Base-by-base conservation (phyloP, 2,329 filamentous ascomycete genomes). In the Lachnellula arida region DNA sequence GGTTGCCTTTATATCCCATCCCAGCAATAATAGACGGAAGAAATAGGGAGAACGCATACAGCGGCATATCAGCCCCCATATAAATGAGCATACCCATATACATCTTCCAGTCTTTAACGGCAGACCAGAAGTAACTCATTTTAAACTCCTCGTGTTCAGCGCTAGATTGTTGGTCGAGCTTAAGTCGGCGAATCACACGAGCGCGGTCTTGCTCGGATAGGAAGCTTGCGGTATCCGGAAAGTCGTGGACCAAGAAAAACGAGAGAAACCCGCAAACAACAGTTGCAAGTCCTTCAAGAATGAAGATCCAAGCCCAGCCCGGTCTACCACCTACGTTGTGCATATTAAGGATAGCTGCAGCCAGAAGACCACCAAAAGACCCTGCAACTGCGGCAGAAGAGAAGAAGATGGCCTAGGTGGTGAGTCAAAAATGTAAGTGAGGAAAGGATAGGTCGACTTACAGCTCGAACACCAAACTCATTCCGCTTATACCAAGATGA, bases 21-120 rank as follows among this genome's bases (percentile, higher is more conserved):
- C 80, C 75, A 50, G 77, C 76, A 60, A 94, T 86, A 66, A 94
- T 93, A n/a, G 84, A 88, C 0, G 90, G 90, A 2, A 92, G 73
- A 73, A 95, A 91, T 5, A 91, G 77, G 7, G 81, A 85, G 72
- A 91, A 90, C 5, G 84, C 83, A 69, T 91, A 91, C 5, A 91
- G 75, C 0, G 87, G 79, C 65, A 85, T 86, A 61, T 88, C 80
- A 40, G 78, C 78, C 2, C 89, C 88, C 84, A 90, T 89, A 70
- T 91, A 92, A 58, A 91, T 85, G 47, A 88, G 72, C 69, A 88
- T 87, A 17, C 82, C 86, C 2, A 79, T 74, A 70, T 84, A 93
- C 11, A 87, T 94, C 75, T 95, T 94, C 87, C 88, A 94, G 68
- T 94, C 90, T 54, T 79, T 85, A 23, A 91, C 65, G 12, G 84